Percentiles rank a stretch among this genome's conserved stretches.
Conservation (phyloP, 352 stramenopile species). For the Globisporangium carolinianum region DNA sequence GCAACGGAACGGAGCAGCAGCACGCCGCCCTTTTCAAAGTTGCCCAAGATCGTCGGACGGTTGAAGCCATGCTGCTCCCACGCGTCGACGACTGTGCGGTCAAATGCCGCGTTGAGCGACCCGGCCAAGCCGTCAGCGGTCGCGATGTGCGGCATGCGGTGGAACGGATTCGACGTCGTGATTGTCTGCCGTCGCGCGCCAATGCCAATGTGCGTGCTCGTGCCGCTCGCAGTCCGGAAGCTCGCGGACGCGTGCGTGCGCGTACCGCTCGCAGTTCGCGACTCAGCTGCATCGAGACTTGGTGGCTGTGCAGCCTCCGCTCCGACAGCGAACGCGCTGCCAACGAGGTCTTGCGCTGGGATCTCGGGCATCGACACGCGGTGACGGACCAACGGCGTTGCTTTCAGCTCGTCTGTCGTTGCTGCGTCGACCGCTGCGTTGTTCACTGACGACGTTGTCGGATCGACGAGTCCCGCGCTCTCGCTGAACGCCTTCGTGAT, state of each 20-base stretch:
- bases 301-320: too few species aligned
- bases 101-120: conserved; percentile 15
- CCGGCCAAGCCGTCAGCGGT: conserved; percentile 10
- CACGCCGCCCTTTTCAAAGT: conserved; percentile 76
- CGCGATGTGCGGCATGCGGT: conserved; percentile 6
- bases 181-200: conserved; percentile 27
- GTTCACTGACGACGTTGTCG: background rate
- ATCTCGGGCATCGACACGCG: conserved; percentile 15
- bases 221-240: conserved; percentile 16
- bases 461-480: conserved; percentile 23
- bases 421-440: background rate
- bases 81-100: conserved; percentile 33
- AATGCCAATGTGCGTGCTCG: conserved; percentile 16
- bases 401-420: background rate
- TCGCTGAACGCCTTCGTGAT: conserved; percentile 51
- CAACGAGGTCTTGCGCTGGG: conserved; percentile 1
- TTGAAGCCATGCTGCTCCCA: conserved; percentile 82
- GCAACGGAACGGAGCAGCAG: conserved; percentile 55
- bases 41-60: conserved; percentile 43
- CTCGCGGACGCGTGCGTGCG: conserved; percentile 1
- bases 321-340: background rate
- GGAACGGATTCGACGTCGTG: conserved; percentile 15
- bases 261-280: conserved; percentile 17
- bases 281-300: background rate
- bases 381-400: conserved; percentile 8